A percentile compares a stretch with the other conserved stretches of the same genome.
Conservation (phyloP, 2,329 filamentous ascomycete species). For the Bimuria novae-zelandiae region DNA sequence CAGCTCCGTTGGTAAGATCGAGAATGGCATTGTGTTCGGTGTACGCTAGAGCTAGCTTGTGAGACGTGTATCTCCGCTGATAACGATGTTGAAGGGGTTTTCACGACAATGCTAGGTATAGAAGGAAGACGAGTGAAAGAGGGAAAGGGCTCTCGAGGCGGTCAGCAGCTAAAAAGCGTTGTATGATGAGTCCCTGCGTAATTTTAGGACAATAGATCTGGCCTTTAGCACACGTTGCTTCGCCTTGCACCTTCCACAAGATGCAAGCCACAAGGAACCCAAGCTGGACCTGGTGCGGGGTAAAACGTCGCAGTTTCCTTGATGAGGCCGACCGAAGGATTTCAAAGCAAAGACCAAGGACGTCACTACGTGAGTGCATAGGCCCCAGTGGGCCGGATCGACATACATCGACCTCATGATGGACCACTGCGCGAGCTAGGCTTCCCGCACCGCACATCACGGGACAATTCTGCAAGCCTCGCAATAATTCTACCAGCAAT, state of each 20-base stretch:
- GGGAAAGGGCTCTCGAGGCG: not conserved
- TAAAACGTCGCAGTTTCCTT: not conserved
- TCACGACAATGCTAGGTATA: not conserved
- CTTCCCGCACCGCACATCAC: not conserved
- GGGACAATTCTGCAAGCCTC: not conserved
- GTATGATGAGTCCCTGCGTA: not conserved
- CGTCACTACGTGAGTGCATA: not conserved
- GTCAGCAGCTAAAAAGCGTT: not conserved
- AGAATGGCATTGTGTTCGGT: not conserved
- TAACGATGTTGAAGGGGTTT: not conserved
- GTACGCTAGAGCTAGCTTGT: not conserved
- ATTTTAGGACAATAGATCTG: slow-evolving; percentile 1
- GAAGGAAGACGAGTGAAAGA: not conserved
- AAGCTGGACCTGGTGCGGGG: slow-evolving; percentile 3
- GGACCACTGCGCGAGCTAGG: not conserved
- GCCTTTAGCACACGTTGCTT: not conserved
- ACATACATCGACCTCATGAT: not conserved
- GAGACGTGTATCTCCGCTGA: not conserved
- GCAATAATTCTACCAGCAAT: not conserved
- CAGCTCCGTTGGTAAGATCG: slow-evolving; percentile 1
- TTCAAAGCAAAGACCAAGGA: slow-evolving; percentile 2
- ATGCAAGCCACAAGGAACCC: slow-evolving; percentile 1
- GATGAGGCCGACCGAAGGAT: slow-evolving; percentile 1
- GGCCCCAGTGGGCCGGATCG: not conserved
- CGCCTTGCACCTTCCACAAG: slow-evolving; percentile 1